Evolutionary conservation across 202 grass and related monocot species (phyloP).

Genomic region (Miscanthus sacchariflorus): DNA sequence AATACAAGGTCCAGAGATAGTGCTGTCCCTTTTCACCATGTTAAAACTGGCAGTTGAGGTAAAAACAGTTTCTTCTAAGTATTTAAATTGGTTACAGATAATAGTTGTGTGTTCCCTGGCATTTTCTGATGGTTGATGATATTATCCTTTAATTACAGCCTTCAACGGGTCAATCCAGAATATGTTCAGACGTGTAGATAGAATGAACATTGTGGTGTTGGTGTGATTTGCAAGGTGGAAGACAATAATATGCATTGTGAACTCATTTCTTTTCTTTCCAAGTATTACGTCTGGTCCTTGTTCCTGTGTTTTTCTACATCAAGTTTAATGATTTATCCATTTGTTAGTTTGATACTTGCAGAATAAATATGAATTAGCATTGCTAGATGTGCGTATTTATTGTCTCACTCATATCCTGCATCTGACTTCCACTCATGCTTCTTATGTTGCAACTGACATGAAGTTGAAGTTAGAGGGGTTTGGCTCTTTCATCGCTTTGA

Average conservation of each 20-base stretch:
- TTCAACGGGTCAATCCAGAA: not conserved
- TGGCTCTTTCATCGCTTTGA: not conserved
- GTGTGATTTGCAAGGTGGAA: conserved; percentile 33
- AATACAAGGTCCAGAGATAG: conserved; percentile 14
- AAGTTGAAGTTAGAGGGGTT: not conserved
- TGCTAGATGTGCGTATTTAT: not conserved
- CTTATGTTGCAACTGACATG: not conserved
- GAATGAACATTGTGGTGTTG: conserved; percentile 17
- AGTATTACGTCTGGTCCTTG: not conserved
- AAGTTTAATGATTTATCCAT: conserved; percentile 9
- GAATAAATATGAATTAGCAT: conserved; percentile 6
- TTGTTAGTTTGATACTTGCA: conserved; percentile 13
- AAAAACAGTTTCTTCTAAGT: conserved; percentile 16
- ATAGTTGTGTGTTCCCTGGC: conserved; percentile 14
- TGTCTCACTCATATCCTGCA: conserved; percentile 9
- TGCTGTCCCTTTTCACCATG: conserved; percentile 1
- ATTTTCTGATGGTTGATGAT: conserved; percentile 41
- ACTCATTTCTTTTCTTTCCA: conserved; percentile 3
- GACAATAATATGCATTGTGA: not conserved
- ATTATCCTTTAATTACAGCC: conserved; percentile 22
- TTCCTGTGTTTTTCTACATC: conserved; percentile 26
- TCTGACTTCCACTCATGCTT: not conserved
- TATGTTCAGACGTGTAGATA: conserved; percentile 1
- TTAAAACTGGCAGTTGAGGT: conserved; percentile 47
- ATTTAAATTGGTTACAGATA: not conserved